phyloP scores from a whole-genome alignment of 352 stramenopile genomes.

The Phytopythium montanum region DNA sequence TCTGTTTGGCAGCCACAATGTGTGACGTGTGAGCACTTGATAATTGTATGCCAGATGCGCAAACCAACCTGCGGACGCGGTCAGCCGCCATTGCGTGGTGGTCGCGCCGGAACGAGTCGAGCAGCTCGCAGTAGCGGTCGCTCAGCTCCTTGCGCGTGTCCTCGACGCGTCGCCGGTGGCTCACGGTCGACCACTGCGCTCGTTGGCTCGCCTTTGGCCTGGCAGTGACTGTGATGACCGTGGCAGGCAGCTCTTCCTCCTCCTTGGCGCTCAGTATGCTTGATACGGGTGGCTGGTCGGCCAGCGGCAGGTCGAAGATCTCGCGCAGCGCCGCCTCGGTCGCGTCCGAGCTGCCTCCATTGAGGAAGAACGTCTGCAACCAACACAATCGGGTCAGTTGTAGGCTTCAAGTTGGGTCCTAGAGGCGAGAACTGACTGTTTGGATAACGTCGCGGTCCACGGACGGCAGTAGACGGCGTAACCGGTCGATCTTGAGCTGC shows the following conservation, averaged over 20 bases:
- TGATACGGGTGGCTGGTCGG: slow-evolving; percentile 1
- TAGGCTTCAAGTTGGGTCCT: background rate
- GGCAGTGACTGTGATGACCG: slow-evolving; percentile 8
- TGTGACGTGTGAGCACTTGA: background rate
- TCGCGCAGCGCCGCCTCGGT: slow-evolving; percentile 63
- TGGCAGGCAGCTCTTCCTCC: too few species aligned
- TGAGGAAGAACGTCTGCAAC: slow-evolving; percentile 61
- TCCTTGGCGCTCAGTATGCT: too few species aligned
- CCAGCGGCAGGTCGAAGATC: slow-evolving; percentile 49
- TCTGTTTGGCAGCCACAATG: slow-evolving; percentile 14
- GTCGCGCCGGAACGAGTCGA: slow-evolving; percentile 54
- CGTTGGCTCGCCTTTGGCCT: slow-evolving; percentile 13
- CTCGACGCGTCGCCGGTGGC: slow-evolving; percentile 51
- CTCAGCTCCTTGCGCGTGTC: slow-evolving; percentile 48
- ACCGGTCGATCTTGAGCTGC: slow-evolving; percentile 62
- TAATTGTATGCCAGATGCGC: background rate
- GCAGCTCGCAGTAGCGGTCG: slow-evolving; percentile 49
- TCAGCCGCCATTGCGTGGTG: slow-evolving; percentile 50
- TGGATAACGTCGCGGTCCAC: slow-evolving; percentile 53
- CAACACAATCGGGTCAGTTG: too few species aligned
- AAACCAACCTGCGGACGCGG: slow-evolving; percentile 43
- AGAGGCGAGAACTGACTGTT: slow-evolving; percentile 28
- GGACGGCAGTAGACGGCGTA: slow-evolving; percentile 49
- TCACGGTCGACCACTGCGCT: slow-evolving; percentile 38
- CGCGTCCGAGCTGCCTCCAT: slow-evolving; percentile 56